A percentile compares a stretch with the other conserved stretches of the same genome.
Evolutionary conservation across 352 stramenopile genomes (phyloP).

Genomic region (Globisporangium echinulatum): DNA sequence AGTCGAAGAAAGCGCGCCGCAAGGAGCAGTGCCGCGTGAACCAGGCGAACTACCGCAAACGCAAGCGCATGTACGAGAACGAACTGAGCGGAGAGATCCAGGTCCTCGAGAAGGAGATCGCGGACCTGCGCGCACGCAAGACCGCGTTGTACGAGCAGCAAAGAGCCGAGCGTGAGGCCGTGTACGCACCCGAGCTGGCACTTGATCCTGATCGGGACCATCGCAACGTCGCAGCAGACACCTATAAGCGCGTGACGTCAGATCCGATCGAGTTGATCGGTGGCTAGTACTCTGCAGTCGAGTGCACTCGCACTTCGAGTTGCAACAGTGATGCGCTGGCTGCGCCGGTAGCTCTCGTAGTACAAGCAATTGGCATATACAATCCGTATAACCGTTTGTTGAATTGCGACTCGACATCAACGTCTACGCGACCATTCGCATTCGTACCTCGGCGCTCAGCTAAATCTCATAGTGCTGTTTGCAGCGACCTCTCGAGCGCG

Average conservation of each 20-base stretch:
- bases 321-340: constrained; percentile 29
- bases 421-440: constrained; percentile 29
- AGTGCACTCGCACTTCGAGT: constrained; percentile 11
- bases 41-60: constrained; percentile 50
- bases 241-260: no score
- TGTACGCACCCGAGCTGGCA: background rate
- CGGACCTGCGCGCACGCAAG: constrained; percentile 16
- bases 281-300: constrained; percentile 28
- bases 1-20: constrained; percentile 29
- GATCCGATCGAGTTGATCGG: constrained; percentile 21
- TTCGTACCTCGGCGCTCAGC: constrained; percentile 5
- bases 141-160: constrained; percentile 1
- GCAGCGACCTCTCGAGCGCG: no score
- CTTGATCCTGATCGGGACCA: background rate
- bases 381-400: constrained; percentile 25
- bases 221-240: no score
- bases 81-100: constrained; percentile 24
- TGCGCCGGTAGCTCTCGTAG: constrained; percentile 38
- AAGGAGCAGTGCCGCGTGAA: constrained; percentile 63
- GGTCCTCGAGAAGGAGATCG: constrained; percentile 29
- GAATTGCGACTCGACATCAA: constrained; percentile 19
- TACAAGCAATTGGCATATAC: constrained; percentile 37
- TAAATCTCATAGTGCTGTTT: no score
- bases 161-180: background rate
- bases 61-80: constrained; percentile 43